Base-by-base conservation (phyloP, 257 asterid genomes). In the Nicotiana attenuata region DNA sequence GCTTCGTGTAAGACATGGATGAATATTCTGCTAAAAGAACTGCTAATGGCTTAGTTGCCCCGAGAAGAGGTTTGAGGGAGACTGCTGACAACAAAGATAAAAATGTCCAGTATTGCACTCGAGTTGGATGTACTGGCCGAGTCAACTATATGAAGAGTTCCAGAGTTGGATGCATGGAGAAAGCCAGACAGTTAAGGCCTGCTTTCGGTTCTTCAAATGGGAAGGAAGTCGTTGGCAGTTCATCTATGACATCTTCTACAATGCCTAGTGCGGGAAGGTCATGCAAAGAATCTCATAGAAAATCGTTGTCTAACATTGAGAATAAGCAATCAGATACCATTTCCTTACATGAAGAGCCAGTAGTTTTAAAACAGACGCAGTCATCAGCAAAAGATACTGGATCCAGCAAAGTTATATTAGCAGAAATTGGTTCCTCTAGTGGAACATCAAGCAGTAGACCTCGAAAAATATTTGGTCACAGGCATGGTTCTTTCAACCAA, bases 91-190 rank as follows among this genome's bases (percentile, higher is more conserved):
- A 77, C 52, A 82, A 81, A 83, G 92, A 83, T 80, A 88, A 83
- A 76, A 85, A 85, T 85, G 83, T 90, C 82, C 92, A 91, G 45
- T 90, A 88, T 64, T 95, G 99, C 84, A 89, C 89, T 66, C 90
- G 98, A 69, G 89, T 88, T 85, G 97, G 98, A 83, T 95, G 99
- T 89, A 89, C 88, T 9, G 99, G 97, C 26, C 91, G 92, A 85
- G 83, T 90, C 13, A 92, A 95, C 87, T 81, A 83, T 65, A 52
- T 81, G 16, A 91, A 84, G 75, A 87, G 63, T 75, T 15, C 63
- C 80, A 50, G 80, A 75, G 45, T 22, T 73, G 88, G 90, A 68
- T 76, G 81, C 86, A 77, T 88, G 14, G 91, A 88, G 77, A 92
- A 90, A 87, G 84, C 83, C 20, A 88, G 91, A 84, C 80, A 81